Evolutionary conservation across 495 filamentous ascomycete species (phyloP).

Genomic region (Pyronema domesticum): DNA sequence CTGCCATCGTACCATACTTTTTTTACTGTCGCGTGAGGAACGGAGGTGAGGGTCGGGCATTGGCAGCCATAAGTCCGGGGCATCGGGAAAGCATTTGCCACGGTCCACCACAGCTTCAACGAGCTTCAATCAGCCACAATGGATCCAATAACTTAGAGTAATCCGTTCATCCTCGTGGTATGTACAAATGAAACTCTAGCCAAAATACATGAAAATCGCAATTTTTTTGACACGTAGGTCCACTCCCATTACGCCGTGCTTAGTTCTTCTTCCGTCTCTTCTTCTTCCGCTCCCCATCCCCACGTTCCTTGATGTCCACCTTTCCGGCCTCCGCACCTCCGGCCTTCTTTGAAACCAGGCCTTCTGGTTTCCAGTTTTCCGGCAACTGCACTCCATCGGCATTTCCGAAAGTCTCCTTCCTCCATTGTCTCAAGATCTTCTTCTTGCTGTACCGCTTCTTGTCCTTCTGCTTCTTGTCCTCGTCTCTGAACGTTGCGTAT

Average conservation of each 20-base stretch:
- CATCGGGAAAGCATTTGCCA: too few species aligned
- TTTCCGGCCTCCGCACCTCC: not conserved
- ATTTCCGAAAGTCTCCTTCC: constrained; percentile 75
- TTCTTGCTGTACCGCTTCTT: constrained; percentile 82
- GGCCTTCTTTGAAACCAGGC: not conserved
- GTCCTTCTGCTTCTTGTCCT: constrained; percentile 72
- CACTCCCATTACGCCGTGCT: constrained; percentile 1
- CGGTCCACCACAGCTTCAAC: too few species aligned
- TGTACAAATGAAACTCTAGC: too few species aligned
- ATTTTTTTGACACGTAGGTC: too few species aligned
- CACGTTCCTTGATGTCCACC: constrained; percentile 6
- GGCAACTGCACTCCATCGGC: constrained; percentile 38
- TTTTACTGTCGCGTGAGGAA: too few species aligned
- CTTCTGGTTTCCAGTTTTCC: constrained; percentile 10
- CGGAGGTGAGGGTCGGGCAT: too few species aligned
- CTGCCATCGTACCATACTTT: too few species aligned
- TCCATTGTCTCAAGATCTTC: constrained; percentile 72
- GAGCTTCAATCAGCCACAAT: too few species aligned
- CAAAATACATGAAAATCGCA: too few species aligned
- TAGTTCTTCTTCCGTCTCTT: constrained; percentile 26
- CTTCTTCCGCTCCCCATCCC: constrained; percentile 22
- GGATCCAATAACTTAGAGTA: too few species aligned
- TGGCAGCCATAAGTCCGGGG: too few species aligned
- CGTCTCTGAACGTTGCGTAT: constrained; percentile 71
- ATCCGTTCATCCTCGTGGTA: too few species aligned